These are phyloP conservation scores for Penicillium sp. DNA, from an alignment of 2,329 filamentous ascomycete genomes.

Conservation along the genomic window DNA sequence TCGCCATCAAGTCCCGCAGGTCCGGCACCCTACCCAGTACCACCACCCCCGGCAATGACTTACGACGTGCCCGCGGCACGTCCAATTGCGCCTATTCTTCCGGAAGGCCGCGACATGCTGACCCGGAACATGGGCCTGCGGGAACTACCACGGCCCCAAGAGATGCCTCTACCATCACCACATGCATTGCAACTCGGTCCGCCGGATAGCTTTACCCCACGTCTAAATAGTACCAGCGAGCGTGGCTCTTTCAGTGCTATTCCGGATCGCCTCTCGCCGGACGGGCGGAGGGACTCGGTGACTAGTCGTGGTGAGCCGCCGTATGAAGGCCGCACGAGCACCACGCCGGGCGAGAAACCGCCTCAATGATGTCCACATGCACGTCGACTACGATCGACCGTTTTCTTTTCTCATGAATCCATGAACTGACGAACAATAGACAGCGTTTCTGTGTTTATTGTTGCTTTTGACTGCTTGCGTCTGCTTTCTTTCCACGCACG, in stretches of 20 bases:
- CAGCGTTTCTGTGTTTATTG: slow-evolving; percentile 25
- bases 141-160: slow-evolving; percentile 29
- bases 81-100: slow-evolving; percentile 14
- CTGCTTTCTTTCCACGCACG: neutral
- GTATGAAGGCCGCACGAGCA: slow-evolving; percentile 22
- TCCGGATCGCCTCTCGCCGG: slow-evolving; percentile 26
- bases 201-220: slow-evolving; percentile 22
- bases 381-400: neutral
- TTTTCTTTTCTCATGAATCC: slow-evolving; percentile 4
- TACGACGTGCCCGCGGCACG: slow-evolving; percentile 2
- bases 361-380: neutral
- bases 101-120: slow-evolving; percentile 16
- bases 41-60: neutral
- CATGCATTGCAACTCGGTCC: slow-evolving; percentile 31
- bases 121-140: slow-evolving; percentile 24
- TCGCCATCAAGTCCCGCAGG: slow-evolving; percentile 33
- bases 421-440: slow-evolving; percentile 33
- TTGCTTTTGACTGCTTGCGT: neutral
- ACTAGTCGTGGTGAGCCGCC: slow-evolving; percentile 24
- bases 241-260: slow-evolving; percentile 21
- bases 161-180: slow-evolving; percentile 30
- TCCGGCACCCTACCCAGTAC: slow-evolving; percentile 16
- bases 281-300: slow-evolving; percentile 27
- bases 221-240: slow-evolving; percentile 26
- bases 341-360: slow-evolving; percentile 17